These are phyloP conservation scores for Aegle marmelos DNA, from an alignment of 345 rosid genomes.

Conservation along the genomic window DNA sequence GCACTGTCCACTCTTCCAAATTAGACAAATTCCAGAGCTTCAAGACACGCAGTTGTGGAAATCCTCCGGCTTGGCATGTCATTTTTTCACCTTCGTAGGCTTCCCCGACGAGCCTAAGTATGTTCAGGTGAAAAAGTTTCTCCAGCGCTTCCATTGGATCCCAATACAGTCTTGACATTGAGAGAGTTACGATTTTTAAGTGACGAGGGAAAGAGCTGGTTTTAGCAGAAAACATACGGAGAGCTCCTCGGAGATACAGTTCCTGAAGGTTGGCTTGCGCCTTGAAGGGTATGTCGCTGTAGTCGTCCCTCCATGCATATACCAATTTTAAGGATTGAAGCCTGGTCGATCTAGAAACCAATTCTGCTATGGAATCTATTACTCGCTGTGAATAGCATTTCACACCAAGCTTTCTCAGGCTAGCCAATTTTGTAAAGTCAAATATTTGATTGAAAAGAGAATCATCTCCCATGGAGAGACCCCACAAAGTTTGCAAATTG, in stretches of 20 bases:
- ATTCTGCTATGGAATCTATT: background rate
- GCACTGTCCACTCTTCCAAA: constrained; percentile 13
- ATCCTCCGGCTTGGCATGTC: constrained; percentile 2
- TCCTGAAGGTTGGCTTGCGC: constrained; percentile 10
- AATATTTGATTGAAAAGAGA: too few relatives aligned
- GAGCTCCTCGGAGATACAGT: constrained; percentile 29
- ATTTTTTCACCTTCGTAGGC: constrained; percentile 26
- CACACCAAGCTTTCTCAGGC: constrained; percentile 28
- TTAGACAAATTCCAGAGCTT: constrained; percentile 31
- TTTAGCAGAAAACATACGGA: background rate
- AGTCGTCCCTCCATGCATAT: too few relatives aligned
- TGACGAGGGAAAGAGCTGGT: background rate
- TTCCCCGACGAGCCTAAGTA: constrained; percentile 27
- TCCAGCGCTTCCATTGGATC: constrained; percentile 34
- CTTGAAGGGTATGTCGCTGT: too few relatives aligned
- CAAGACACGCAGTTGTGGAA: constrained; percentile 29
- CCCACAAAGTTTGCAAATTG: constrained; percentile 17
- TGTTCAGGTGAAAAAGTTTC: constrained; percentile 18
- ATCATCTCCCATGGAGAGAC: too few relatives aligned
- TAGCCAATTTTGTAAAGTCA: background rate
- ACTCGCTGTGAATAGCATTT: constrained; percentile 16
- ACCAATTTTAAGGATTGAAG: constrained; percentile 28
- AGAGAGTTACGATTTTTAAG: constrained; percentile 32
- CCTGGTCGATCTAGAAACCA: constrained; percentile 13
- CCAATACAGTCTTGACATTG: constrained; percentile 6